Evolutionary conservation across 2,329 filamentous ascomycete species (phyloP).

Genomic region (Didymellaceae sp.): DNA sequence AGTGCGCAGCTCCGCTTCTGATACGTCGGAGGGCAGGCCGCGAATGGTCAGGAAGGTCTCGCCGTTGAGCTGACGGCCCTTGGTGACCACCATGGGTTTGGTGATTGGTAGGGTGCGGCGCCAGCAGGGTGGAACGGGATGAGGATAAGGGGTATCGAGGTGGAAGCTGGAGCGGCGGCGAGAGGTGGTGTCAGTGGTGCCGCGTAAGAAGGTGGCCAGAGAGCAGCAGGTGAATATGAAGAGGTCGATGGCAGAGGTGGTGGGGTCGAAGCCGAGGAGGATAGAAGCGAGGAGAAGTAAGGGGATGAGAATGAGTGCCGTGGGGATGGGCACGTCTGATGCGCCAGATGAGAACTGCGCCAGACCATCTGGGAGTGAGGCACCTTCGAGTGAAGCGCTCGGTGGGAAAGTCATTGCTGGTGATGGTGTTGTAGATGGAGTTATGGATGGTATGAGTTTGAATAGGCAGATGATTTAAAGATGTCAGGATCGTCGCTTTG

Average conservation of each 20-base stretch:
- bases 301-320: too few relatives aligned
- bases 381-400: neutral
- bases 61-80: neutral
- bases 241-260: too few relatives aligned
- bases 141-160: too few relatives aligned
- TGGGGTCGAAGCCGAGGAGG: too few relatives aligned
- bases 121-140: too few relatives aligned
- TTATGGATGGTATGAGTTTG: too few relatives aligned
- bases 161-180: too few relatives aligned
- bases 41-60: neutral
- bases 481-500: too few relatives aligned
- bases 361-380: neutral
- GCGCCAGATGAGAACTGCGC: conserved; percentile 1
- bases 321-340: neutral
- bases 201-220: too few relatives aligned
- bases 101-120: neutral
- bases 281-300: too few relatives aligned
- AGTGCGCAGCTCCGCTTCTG: neutral
- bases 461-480: neutral
- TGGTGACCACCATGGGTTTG: neutral
- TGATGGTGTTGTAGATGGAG: neutral
- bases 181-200: too few relatives aligned
- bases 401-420: neutral
- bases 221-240: too few relatives aligned
- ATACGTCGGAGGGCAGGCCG: neutral